Evolutionary conservation across 2,329 filamentous ascomycete species (phyloP).

Genomic region (Curvularia eragrostidis): DNA sequence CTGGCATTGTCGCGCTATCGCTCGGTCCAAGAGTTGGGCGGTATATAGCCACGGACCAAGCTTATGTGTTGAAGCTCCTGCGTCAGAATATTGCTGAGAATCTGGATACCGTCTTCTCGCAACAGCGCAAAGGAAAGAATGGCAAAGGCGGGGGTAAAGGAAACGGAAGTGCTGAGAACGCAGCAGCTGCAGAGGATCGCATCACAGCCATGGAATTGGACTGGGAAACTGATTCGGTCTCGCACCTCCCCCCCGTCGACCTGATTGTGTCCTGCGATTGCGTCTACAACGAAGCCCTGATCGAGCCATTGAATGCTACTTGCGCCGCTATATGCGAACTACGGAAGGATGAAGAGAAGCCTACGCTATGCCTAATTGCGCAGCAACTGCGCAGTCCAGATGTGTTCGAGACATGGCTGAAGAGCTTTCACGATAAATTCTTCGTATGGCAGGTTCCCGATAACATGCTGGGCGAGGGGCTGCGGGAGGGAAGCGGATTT

Average conservation of each 20-base stretch:
- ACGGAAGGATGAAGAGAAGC: constrained; percentile 32
- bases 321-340: constrained; percentile 77
- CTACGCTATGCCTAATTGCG: constrained; percentile 79
- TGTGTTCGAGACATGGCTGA: constrained; percentile 84
- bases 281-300: constrained; percentile 89
- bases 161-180: constrained; percentile 28
- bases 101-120: constrained; percentile 18
- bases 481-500: constrained; percentile 75
- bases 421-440: constrained; percentile 70
- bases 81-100: constrained; percentile 77
- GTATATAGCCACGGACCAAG: constrained; percentile 86
- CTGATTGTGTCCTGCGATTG: constrained; percentile 87
- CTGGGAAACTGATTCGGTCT: constrained; percentile 73
- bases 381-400: constrained; percentile 87
- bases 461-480: constrained; percentile 61
- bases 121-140: constrained; percentile 6
- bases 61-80: constrained; percentile 81
- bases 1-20: constrained; percentile 76
- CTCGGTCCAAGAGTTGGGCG: constrained; percentile 66
- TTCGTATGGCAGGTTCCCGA: constrained; percentile 78
- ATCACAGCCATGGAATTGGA: constrained; percentile 63
- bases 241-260: constrained; percentile 65
- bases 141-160: constrained; percentile 1
- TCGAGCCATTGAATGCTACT: constrained; percentile 81
- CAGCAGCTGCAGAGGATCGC: constrained; percentile 1